Conservation (phyloP, 2,329 filamentous ascomycete species). For the Phyllosticta citriasiana region DNA sequence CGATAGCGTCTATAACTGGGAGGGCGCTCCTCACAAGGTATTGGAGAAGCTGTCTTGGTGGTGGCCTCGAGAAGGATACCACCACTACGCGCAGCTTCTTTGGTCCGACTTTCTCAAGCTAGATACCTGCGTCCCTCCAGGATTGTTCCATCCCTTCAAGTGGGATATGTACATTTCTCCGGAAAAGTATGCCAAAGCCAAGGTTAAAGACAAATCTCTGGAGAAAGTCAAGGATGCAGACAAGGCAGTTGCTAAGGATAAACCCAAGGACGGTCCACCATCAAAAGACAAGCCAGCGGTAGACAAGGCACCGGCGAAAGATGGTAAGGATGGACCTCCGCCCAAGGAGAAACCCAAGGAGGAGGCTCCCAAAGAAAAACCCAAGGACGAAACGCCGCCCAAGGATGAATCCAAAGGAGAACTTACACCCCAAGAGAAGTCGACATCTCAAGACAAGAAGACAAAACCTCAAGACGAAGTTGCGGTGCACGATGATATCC, state of each 20-base stretch:
- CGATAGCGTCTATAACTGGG: constrained; percentile 9
- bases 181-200: background rate
- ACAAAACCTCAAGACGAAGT: no score
- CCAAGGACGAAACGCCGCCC: no score
- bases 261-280: background rate
- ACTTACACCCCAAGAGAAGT: no score
- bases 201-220: background rate
- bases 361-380: background rate
- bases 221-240: background rate
- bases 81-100: constrained; percentile 5
- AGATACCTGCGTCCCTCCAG: constrained; percentile 2
- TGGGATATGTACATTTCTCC: constrained; percentile 2
- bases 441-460: no score
- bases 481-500: background rate
- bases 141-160: constrained; percentile 10
- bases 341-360: background rate
- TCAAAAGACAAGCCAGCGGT: background rate
- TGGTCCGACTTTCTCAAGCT: constrained; percentile 6
- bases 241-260: background rate
- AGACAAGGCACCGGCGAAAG: background rate
- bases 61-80: constrained; percentile 7
- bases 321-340: background rate
- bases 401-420: no score
- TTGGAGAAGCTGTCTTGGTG: constrained; percentile 8
- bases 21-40: constrained; percentile 1